Percentiles rank a stretch among this genome's conserved stretches.
Evolutionary conservation across 345 rosid species (phyloP).

Genomic region (Camelina hispida): DNA sequence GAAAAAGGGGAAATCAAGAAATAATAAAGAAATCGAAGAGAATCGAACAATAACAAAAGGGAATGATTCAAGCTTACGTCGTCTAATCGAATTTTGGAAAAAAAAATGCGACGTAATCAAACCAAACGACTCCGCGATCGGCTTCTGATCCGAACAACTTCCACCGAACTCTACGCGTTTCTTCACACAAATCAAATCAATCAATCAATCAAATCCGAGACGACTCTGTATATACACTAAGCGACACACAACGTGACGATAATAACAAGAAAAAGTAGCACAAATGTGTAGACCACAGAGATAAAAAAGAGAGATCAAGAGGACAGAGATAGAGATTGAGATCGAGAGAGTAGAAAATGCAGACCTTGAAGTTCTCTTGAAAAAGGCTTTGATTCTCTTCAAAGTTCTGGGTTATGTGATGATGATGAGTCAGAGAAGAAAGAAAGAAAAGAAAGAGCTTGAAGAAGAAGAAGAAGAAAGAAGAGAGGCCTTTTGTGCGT

Average conservation of each 20-base stretch:
- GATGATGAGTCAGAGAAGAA: background rate
- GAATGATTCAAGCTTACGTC: constrained; percentile 53
- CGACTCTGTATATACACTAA: background rate
- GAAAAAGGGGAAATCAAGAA: constrained; percentile 28
- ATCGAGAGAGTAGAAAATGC: constrained; percentile 32
- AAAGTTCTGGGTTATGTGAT: background rate
- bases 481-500: constrained; percentile 14
- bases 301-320: constrained; percentile 21
- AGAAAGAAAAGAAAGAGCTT: background rate
- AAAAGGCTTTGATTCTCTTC: constrained; percentile 21
- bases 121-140: constrained; percentile 38
- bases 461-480: constrained; percentile 4
- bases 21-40: background rate
- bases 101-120: constrained; percentile 16
- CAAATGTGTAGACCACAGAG: constrained; percentile 19
- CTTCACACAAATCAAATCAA: too few relatives aligned
- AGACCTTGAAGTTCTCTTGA: constrained; percentile 26
- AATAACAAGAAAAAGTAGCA: constrained; percentile 29
- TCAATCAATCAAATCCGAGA: constrained; percentile 19
- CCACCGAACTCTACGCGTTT: constrained; percentile 37
- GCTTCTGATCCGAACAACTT: constrained; percentile 51
- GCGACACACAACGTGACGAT: constrained; percentile 23
- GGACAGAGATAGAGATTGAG: background rate
- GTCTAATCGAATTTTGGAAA: constrained; percentile 31
- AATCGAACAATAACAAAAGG: constrained; percentile 3